Conservation (phyloP, 139 green algal species). For the Tetraselmis chui region DNA sequence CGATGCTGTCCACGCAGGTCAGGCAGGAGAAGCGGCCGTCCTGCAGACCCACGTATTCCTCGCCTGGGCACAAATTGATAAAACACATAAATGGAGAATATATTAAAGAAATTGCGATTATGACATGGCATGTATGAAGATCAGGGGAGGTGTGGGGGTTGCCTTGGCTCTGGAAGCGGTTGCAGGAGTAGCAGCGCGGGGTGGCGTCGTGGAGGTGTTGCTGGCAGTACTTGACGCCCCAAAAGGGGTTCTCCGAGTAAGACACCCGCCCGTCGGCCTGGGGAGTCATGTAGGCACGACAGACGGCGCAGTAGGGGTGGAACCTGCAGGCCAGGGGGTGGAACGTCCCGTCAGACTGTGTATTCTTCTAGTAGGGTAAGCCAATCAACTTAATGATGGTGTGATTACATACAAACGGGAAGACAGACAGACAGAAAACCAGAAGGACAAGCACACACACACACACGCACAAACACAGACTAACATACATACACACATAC, state of each 20-base stretch:
- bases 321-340: too few species aligned
- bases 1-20: constrained; percentile 58
- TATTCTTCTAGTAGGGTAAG: too few species aligned
- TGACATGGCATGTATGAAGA: constrained; percentile 8
- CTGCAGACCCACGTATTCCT: constrained; percentile 40
- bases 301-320: constrained; percentile 56
- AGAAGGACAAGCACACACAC: too few species aligned
- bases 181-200: constrained; percentile 55
- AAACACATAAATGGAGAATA: constrained; percentile 6
- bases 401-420: too few species aligned
- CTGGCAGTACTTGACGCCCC: constrained; percentile 47
- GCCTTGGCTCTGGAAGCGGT: constrained; percentile 33
- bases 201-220: constrained; percentile 47
- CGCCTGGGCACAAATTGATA: constrained; percentile 8
- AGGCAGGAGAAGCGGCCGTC: constrained; percentile 77
- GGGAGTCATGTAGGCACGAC: constrained; percentile 36
- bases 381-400: too few species aligned
- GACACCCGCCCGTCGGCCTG: constrained; percentile 30
- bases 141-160: background rate
- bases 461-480: too few species aligned
- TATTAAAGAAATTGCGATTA: background rate
- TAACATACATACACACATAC: too few species aligned
- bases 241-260: constrained; percentile 53
- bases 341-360: too few species aligned
- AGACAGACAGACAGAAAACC: too few species aligned